phyloP scores from a whole-genome alignment of 164 flowering plant genomes.

The Aristolochia contorta region DNA sequence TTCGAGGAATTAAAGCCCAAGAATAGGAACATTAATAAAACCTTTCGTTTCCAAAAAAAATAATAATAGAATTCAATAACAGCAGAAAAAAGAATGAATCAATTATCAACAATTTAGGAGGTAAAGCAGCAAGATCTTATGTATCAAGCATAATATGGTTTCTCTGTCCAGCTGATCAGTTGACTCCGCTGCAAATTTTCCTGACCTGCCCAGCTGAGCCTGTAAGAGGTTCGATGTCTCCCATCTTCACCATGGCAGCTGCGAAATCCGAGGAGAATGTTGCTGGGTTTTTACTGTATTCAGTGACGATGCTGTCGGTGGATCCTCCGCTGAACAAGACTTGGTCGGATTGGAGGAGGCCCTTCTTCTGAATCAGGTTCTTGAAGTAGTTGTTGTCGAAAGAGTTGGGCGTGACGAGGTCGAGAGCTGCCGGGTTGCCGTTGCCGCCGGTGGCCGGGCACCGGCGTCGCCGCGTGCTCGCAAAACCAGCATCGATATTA shows the following conservation, averaged over 20 bases:
- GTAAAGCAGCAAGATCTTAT: too few species aligned
- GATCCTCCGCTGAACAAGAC: conserved; percentile 11
- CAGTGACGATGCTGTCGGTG: conserved; percentile 1
- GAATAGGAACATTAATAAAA: neutral
- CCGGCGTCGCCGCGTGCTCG: conserved; percentile 16
- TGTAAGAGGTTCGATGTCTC: conserved; percentile 19
- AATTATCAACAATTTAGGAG: too few species aligned
- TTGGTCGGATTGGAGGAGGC: conserved; percentile 11
- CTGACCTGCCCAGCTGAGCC: conserved; percentile 37
- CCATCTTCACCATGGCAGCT: conserved; percentile 14
- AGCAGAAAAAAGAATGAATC: too few species aligned
- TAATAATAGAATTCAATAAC: too few species aligned
- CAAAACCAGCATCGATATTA: conserved; percentile 37
- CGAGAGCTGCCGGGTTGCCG: conserved; percentile 31
- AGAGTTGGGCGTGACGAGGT: conserved; percentile 32
- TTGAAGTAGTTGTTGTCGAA: conserved; percentile 46
- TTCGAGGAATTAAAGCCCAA: too few species aligned
- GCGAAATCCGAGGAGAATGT: conserved; percentile 10
- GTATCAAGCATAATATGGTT: too few species aligned
- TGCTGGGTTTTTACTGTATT: conserved; percentile 2
- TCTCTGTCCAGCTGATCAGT: neutral
- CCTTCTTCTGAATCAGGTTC: conserved; percentile 18
- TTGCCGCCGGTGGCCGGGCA: conserved; percentile 25
- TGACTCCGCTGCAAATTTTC: conserved; percentile 23
- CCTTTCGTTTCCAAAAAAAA: neutral